Percentiles rank a stretch among this genome's conserved stretches.
These are phyloP conservation scores for Mycothermus thermophilus DNA, from an alignment of 495 filamentous ascomycete genomes.

Conservation along the genomic window DNA sequence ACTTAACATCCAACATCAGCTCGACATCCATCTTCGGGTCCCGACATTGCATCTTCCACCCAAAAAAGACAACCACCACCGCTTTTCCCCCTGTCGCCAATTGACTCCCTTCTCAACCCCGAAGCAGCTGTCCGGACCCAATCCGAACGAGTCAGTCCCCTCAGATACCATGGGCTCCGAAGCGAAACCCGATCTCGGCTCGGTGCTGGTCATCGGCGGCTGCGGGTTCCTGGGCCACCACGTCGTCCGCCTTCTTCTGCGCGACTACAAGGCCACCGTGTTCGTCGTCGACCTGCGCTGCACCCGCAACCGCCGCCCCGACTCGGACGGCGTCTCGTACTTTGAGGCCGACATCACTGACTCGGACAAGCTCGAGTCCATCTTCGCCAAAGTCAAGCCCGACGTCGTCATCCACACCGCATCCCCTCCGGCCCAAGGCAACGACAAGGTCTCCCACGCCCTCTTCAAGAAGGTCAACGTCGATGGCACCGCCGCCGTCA, in stretches of 20 bases:
- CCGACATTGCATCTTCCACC: no score
- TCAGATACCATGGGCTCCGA: conserved; percentile 19
- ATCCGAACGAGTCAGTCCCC: no score
- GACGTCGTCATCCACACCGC: conserved; percentile 91
- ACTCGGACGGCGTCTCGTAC: conserved; percentile 56
- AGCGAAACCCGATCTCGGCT: conserved; percentile 34
- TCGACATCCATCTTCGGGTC: no score
- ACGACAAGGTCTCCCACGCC: conserved; percentile 36
- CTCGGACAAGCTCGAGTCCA: conserved; percentile 41
- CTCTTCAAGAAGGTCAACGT: conserved; percentile 82
- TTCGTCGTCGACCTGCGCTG: conserved; percentile 81
- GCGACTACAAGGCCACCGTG: conserved; percentile 43
- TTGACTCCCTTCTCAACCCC: neutral
- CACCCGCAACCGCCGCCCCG: conserved; percentile 55
- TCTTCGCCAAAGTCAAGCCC: conserved; percentile 62
- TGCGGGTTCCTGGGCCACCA: conserved; percentile 60
- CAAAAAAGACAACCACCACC: no score
- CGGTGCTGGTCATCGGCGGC: conserved; percentile 53
- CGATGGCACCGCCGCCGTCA: conserved; percentile 64
- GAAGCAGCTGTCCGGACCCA: no score
- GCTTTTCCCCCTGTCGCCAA: neutral
- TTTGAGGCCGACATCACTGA: conserved; percentile 81
- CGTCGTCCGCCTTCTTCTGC: conserved; percentile 46
- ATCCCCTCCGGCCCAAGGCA: conserved; percentile 46
- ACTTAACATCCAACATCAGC: no score